These are phyloP conservation scores for Lasiodiplodia sp. DNA, from an alignment of 2,329 filamentous ascomycete species.

Conservation along the genomic window DNA sequence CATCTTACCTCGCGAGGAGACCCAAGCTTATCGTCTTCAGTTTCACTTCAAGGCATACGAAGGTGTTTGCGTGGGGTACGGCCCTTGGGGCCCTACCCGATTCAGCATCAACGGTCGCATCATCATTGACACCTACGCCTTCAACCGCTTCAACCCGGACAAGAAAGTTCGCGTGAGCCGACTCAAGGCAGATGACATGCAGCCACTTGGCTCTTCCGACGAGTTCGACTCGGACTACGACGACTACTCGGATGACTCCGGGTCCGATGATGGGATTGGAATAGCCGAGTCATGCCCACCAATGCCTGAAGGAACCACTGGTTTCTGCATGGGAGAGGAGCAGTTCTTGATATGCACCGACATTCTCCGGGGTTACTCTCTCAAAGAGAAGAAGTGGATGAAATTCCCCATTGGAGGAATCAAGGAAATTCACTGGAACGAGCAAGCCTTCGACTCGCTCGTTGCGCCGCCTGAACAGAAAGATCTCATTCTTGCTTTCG, in stretches of 20 bases:
- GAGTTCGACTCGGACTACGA: constrained; percentile 13
- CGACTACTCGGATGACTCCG: constrained; percentile 11
- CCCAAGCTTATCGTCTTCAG: not conserved
- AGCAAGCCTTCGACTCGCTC: constrained; percentile 39
- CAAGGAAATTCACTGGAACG: constrained; percentile 42
- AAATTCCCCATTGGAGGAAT: constrained; percentile 33
- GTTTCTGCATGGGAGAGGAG: constrained; percentile 25
- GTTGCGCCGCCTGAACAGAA: constrained; percentile 43
- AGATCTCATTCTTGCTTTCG: constrained; percentile 44
- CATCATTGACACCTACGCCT: constrained; percentile 57
- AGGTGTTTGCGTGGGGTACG: constrained; percentile 32
- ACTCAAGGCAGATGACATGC: constrained; percentile 8
- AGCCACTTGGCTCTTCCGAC: not conserved
- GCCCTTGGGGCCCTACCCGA: constrained; percentile 31
- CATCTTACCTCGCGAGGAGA: not conserved
- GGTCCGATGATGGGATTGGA: constrained; percentile 3
- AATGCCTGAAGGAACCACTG: not conserved
- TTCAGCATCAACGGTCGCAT: constrained; percentile 48
- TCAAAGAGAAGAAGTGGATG: constrained; percentile 34
- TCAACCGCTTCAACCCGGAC: constrained; percentile 33
- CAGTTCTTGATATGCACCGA: constrained; percentile 33
- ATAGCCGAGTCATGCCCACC: not conserved
- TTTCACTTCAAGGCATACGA: constrained; percentile 35
- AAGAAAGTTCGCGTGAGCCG: constrained; percentile 26
- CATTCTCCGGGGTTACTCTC: constrained; percentile 34